Evolutionary conservation across 768 basidiomycete species (phyloP).

Genomic region (Lyophyllum decastes): DNA sequence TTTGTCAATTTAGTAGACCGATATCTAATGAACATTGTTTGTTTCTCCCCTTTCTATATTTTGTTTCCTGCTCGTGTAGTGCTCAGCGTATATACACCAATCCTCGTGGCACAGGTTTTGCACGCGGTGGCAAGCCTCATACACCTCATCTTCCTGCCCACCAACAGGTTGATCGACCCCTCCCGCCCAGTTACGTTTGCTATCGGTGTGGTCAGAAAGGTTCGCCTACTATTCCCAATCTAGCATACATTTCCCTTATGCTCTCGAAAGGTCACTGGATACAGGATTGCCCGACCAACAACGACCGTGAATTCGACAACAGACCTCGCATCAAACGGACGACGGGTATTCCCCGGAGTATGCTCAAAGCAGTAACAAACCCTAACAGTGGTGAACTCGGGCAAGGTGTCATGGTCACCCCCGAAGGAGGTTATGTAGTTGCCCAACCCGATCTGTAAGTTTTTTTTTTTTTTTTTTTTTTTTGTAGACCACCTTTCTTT

Average conservation of each 20-base stretch:
- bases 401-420: conserved; percentile 96
- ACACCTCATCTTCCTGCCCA: conserved; percentile 41
- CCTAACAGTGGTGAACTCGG: conserved; percentile 69
- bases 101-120: conserved; percentile 64
- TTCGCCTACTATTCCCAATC: conserved; percentile 28
- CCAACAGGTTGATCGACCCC: conserved; percentile 68
- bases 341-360: conserved; percentile 96
- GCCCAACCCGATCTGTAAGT: conserved; percentile 95
- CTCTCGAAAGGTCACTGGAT: conserved; percentile 90
- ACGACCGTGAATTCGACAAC: conserved; percentile 92
- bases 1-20: conserved; percentile 66
- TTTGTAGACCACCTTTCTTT: too few species aligned
- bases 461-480: neutral
- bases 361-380: conserved; percentile 94
- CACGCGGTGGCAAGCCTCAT: conserved; percentile 62
- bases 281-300: conserved; percentile 97
- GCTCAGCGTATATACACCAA: conserved; percentile 69
- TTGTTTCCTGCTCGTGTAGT: conserved; percentile 43
- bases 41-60: conserved; percentile 32
- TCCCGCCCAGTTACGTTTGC: conserved; percentile 96
- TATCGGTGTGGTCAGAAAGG: conserved; percentile 99
- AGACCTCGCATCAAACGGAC: conserved; percentile 95
- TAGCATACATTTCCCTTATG: conserved; percentile 10
- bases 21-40: conserved; percentile 71
- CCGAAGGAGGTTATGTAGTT: conserved; percentile 96